Evolutionary conservation across 2,329 filamentous ascomycete species (phyloP).

Genomic region (Colletotrichum simmondsii): DNA sequence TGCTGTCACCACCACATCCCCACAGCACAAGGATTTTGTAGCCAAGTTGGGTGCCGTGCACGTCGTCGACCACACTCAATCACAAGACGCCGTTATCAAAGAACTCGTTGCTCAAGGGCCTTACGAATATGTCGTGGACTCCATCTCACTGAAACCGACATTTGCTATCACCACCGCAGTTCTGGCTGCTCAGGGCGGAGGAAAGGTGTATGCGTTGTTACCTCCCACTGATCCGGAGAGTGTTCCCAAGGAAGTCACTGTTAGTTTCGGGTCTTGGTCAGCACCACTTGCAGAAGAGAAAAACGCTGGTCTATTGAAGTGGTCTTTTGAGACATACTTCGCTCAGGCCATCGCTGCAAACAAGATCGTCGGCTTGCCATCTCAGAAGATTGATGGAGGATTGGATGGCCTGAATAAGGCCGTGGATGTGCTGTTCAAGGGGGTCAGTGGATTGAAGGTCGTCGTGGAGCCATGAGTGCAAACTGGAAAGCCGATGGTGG

Average conservation of each 20-base stretch:
- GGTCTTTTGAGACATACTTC: constrained; percentile 18
- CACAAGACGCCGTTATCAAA: constrained; percentile 33
- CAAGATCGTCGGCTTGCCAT: not conserved
- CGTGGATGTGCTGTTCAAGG: constrained; percentile 11
- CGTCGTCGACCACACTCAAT: constrained; percentile 57
- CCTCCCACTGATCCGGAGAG: not conserved
- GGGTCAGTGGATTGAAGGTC: constrained; percentile 20
- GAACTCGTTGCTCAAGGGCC: constrained; percentile 40
- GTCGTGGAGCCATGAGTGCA: constrained; percentile 3
- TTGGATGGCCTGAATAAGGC: constrained; percentile 10
- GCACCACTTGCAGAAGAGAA: not conserved
- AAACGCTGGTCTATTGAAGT: constrained; percentile 6
- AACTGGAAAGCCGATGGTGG: not conserved
- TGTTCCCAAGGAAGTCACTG: constrained; percentile 7
- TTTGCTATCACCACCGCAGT: constrained; percentile 36
- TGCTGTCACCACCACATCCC: constrained; percentile 54
- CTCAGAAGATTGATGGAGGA: constrained; percentile 3
- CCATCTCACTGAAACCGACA: constrained; percentile 39
- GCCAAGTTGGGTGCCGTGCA: constrained; percentile 55
- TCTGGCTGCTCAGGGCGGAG: constrained; percentile 25
- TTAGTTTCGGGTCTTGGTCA: not conserved
- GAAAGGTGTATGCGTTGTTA: constrained; percentile 8
- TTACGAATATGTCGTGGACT: constrained; percentile 42
- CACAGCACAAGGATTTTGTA: constrained; percentile 53
- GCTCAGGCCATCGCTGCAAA: constrained; percentile 1